Evolutionary conservation across 2,329 filamentous ascomycete genomes (phyloP).

Genomic region (Geosmithia morbida): DNA sequence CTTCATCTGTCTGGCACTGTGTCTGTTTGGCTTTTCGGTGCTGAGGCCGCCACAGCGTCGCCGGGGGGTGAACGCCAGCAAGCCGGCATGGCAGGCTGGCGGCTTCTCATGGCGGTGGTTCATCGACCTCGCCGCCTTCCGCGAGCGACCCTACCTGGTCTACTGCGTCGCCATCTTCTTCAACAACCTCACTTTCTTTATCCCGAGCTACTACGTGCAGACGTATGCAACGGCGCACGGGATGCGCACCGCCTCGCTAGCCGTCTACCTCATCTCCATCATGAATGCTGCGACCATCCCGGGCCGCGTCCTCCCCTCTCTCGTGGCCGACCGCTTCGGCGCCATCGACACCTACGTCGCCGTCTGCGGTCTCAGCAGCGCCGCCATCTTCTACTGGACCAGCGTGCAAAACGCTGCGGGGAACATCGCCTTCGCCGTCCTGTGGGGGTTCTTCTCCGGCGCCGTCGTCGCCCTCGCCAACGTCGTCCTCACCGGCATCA

Average conservation of each 20-base stretch:
- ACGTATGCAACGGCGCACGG: constrained; percentile 22
- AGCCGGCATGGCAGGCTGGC: constrained; percentile 1
- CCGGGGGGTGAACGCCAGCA: background rate
- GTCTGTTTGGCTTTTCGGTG: constrained; percentile 13
- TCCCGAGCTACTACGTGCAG: constrained; percentile 29
- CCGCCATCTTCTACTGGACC: constrained; percentile 24
- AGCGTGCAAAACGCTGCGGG: constrained; percentile 18
- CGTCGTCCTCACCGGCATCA: constrained; percentile 24
- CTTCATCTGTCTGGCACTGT: constrained; percentile 16
- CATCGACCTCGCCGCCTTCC: constrained; percentile 14
- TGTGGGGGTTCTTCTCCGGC: constrained; percentile 32
- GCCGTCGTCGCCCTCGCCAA: constrained; percentile 26
- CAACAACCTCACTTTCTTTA: constrained; percentile 18
- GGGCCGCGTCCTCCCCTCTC: constrained; percentile 30
- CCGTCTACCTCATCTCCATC: constrained; percentile 31
- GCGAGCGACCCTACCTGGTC: constrained; percentile 14
- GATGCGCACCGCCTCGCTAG: constrained; percentile 14
- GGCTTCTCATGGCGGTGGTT: constrained; percentile 8
- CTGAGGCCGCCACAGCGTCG: constrained; percentile 8
- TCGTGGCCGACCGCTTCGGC: constrained; percentile 25
- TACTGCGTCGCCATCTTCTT: constrained; percentile 17
- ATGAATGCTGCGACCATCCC: constrained; percentile 34
- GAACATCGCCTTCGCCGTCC: constrained; percentile 23
- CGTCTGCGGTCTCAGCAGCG: constrained; percentile 16
- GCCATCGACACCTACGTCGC: constrained; percentile 24